phyloP scores from a whole-genome alignment of 176 grass and related monocot genomes.

The Carex myosuroides region DNA sequence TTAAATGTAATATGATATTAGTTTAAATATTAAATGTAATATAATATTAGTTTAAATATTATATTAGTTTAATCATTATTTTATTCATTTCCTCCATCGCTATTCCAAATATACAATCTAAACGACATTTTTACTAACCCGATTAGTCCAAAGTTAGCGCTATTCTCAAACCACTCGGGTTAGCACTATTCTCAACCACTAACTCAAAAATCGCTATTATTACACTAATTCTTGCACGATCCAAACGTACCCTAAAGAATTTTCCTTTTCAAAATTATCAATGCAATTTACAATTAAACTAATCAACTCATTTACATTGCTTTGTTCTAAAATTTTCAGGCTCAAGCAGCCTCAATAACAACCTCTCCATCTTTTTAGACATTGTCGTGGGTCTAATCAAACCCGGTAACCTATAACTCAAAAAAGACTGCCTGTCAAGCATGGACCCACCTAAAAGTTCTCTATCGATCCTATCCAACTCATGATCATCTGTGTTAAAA shows the following conservation, averaged over 20 bases:
- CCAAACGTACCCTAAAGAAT: background rate
- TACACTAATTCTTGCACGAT: too few relatives aligned
- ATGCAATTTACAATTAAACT: background rate
- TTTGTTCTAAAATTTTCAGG: conserved; percentile 17
- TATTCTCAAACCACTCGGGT: too few relatives aligned
- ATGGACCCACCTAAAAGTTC: conserved; percentile 17
- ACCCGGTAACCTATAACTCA: background rate
- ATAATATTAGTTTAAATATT: too few relatives aligned
- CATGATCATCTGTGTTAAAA: conserved; percentile 9
- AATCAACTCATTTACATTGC: conserved; percentile 25
- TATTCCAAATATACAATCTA: too few relatives aligned
- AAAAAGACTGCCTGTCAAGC: conserved; percentile 13
- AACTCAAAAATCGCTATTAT: too few relatives aligned
- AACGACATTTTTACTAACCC: too few relatives aligned
- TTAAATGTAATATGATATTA: too few relatives aligned
- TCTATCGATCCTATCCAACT: conserved; percentile 32
- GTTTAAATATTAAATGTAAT: too few relatives aligned
- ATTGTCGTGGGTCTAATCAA: conserved; percentile 8
- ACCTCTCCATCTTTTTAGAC: conserved; percentile 12
- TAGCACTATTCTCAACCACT: too few relatives aligned
- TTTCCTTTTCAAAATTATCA: background rate
- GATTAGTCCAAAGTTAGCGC: too few relatives aligned
- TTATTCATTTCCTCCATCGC: too few relatives aligned
- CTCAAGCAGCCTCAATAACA: conserved; percentile 12
- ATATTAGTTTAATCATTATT: too few relatives aligned